Evolutionary conservation across 2,329 filamentous ascomycete species (phyloP), one percentile per base, ranked within the genome.

Genomic region (Aspergillus novofumigatus): DNA sequence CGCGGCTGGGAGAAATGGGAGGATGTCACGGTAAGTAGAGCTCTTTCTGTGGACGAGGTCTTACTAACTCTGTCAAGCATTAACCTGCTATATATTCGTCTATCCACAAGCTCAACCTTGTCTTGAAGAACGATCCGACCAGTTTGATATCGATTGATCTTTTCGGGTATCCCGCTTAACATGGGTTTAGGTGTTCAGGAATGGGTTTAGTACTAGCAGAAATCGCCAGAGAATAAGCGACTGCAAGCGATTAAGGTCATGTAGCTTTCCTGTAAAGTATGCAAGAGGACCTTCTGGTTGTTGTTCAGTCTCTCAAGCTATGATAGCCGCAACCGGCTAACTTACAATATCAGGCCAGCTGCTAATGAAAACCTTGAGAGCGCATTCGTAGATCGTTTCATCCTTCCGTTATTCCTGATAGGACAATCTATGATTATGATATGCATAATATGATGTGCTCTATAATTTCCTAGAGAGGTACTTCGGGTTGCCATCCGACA

Each of bases 1-100:
- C 85, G 93, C 64, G 89, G 91, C 65, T 97, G 93, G 92, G 92
- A 96, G 77, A 92, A 86, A 49, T 75, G 72, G 72, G 72, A 75
- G 52, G 84, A 86, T 63, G 67, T 77, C 42, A 70, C 72, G 41
- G 72, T 74, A 64, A 58, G 71, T 60, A 47, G 11, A 11, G 10
- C 7, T 23, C 8, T 21, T 28, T 17, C 20, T n/a, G 10, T 58
- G 6, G 1, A 9, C 17, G n/a, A 8, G n/a, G 4, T 20, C 17
- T 10, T 25, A 11, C 60, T 62, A 51, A 62, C n/a, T 29, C 9
- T 5, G 4, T 25, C 20, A 38, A 69, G 67, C 67, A 69, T 57
- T 67, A 45, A 66, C 17, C 21, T 10, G 21, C 41, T 20, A 44
- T 44, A 44, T 21, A 21, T n/a, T 21, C 14, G 17, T 10, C 20